Evolutionary conservation across 2,329 filamentous ascomycete genomes (phyloP), one percentile per base, ranked within the genome.

Genomic region (Colletotrichum viniferum): DNA sequence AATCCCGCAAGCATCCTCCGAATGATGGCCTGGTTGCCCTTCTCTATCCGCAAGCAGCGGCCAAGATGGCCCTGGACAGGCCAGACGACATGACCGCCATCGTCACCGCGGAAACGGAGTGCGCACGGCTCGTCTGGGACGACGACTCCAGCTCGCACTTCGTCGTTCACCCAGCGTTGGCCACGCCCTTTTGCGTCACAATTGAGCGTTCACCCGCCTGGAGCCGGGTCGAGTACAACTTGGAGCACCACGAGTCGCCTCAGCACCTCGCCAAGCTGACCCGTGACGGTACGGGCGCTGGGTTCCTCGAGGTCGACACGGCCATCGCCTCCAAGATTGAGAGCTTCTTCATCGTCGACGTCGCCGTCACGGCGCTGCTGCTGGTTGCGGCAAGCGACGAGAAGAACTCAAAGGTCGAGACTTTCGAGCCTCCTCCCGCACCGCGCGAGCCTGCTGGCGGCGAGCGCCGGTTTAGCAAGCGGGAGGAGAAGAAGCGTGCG

Each of bases 61-160:
- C 92, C 0, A 90, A 89, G 60, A 88, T 92, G 82, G 93, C 91
- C 2, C 85, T 92, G 2, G 91, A 93, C 73, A 87, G 89, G 30
- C 85, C 92, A 4, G 87, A 89, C 58, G 91, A 94, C 80, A 86
- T 89, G 3, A 86, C 89, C 1, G 89, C 93, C 12, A 87, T 92
- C 5, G 87, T 88, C 73, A 90, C 92, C 38, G 93, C 93, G 1
- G 91, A 94, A 81, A 88, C 90, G 36, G 93, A 95, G 83, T 92
- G 91, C 78, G 94, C 92, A 28, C 89, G 92, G 4, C 89, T 96
- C 3, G 91, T 94, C n/a, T 95, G 93, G 90, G 92, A 93, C 79
- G 89, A 90, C 34, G 92, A 93, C 79, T 88, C 86, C 72, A 82
- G 84, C 7, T 89, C 85, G 78, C 89, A 92, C 82, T 93, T 91